Evolutionary conservation across 148 eudicot genomes (phyloP).

Genomic region (Camellia lanceoleosa): DNA sequence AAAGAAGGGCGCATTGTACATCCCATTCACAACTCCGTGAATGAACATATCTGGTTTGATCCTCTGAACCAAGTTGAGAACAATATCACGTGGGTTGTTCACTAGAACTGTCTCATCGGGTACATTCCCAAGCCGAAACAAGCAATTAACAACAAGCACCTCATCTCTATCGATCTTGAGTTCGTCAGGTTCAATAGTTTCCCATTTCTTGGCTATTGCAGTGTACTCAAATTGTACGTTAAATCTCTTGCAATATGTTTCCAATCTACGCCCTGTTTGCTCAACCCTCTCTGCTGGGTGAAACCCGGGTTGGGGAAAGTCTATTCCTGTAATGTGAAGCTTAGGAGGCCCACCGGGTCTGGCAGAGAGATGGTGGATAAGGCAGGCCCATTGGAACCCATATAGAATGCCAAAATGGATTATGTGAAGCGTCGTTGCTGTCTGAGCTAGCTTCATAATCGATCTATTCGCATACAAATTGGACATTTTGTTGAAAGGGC

Average conservation of each 20-base stretch:
- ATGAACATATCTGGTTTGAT: constrained; percentile 53
- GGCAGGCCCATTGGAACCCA: constrained; percentile 35
- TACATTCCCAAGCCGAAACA: constrained; percentile 39
- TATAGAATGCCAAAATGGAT: constrained; percentile 27
- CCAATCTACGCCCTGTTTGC: constrained; percentile 53
- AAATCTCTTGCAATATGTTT: constrained; percentile 46
- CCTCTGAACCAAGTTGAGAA: constrained; percentile 37
- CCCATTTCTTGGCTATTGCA: constrained; percentile 62
- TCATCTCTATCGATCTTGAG: constrained; percentile 42
- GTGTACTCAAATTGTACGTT: constrained; percentile 54
- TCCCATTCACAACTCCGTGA: constrained; percentile 46
- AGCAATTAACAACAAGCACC: constrained; percentile 41
- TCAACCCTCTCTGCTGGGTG: constrained; percentile 54
- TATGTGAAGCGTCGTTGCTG: constrained; percentile 33
- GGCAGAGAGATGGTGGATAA: constrained; percentile 29
- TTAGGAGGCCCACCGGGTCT: constrained; percentile 47
- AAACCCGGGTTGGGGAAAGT: constrained; percentile 63
- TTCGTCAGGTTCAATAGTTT: constrained; percentile 43
- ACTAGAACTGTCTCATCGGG: constrained; percentile 49
- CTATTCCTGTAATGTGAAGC: constrained; percentile 53
- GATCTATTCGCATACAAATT: constrained; percentile 25
- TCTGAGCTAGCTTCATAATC: constrained; percentile 25
- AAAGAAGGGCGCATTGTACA: constrained; percentile 54
- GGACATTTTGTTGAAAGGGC: constrained; percentile 36
- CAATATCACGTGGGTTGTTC: constrained; percentile 45